Conservation (phyloP, 257 asterid species). For the Eustoma russellianum region DNA sequence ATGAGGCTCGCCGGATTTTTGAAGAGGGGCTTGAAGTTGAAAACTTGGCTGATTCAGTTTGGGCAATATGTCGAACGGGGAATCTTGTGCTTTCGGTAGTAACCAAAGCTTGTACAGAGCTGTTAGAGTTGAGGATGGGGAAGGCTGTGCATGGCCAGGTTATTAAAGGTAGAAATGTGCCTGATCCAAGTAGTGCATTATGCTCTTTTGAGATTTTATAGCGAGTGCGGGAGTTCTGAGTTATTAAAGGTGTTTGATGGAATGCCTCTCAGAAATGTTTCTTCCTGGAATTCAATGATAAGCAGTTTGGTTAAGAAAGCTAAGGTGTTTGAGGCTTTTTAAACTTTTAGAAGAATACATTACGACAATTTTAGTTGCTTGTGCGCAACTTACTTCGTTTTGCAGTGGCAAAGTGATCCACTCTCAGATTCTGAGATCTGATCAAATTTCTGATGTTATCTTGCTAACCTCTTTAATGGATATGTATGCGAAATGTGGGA, state of each 20-base stretch:
- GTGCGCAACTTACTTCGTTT: constrained; percentile 28
- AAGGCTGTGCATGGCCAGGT: constrained; percentile 35
- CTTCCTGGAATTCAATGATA: constrained; percentile 37
- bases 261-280: constrained; percentile 44
- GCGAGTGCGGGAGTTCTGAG: constrained; percentile 28
- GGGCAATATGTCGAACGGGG: constrained; percentile 23
- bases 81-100: constrained; percentile 33
- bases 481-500: constrained; percentile 45
- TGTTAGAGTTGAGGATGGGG: constrained; percentile 21
- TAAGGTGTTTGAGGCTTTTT: constrained; percentile 30
- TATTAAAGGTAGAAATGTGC: constrained; percentile 18
- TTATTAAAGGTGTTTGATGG: constrained; percentile 32
- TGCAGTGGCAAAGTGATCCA: constrained; percentile 37
- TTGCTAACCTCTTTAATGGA: constrained; percentile 35
- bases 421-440: constrained; percentile 28
- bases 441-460: constrained; percentile 22
- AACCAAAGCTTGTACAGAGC: constrained; percentile 32
- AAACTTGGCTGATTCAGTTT: constrained; percentile 27
- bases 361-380: constrained; percentile 22
- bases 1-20: constrained; percentile 36
- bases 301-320: constrained; percentile 27
- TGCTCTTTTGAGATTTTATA: constrained; percentile 36
- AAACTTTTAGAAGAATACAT: constrained; percentile 37
- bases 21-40: constrained; percentile 17
- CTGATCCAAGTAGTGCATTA: constrained; percentile 51